Percentiles rank a stretch among this genome's conserved stretches.
Evolutionary conservation across 768 basidiomycete genomes (phyloP).

Genomic region (Collybiopsis luxurians): DNA sequence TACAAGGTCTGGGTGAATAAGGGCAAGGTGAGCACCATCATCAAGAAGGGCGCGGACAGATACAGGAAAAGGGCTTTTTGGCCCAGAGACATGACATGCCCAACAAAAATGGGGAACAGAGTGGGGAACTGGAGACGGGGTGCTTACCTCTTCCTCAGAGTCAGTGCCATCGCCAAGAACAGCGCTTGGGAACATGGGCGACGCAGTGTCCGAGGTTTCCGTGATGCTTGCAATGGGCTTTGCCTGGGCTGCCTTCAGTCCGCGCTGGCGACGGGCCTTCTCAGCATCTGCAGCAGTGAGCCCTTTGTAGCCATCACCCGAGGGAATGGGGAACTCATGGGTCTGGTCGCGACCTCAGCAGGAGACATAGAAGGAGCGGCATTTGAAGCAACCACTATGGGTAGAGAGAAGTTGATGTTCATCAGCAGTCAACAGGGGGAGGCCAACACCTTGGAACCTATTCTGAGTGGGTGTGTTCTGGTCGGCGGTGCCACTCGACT

Average conservation of each 20-base stretch:
- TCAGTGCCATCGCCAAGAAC: not conserved
- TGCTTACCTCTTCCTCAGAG: not conserved
- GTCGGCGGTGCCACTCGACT: not conserved
- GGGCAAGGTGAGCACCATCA: conserved; percentile 24
- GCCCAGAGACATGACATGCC: not conserved
- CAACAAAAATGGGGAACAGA: not conserved
- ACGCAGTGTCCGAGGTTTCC: not conserved
- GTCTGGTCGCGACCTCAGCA: not conserved
- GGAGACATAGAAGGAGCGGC: not conserved
- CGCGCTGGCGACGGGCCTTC: not conserved
- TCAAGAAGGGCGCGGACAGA: conserved; percentile 22
- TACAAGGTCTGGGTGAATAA: conserved; percentile 25
- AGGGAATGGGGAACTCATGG: not conserved
- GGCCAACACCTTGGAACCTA: no score
- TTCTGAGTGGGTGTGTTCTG: not conserved
- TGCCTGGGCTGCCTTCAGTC: not conserved
- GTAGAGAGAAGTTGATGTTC: not conserved
- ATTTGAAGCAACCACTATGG: not conserved
- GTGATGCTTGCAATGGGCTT: not conserved
- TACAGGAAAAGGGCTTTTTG: not conserved
- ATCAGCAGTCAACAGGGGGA: not conserved
- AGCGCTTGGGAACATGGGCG: no score
- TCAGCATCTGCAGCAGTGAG: not conserved
- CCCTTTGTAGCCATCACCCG: not conserved
- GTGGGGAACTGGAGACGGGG: not conserved